Evolutionary conservation across 2,329 filamentous ascomycete genomes (phyloP), one percentile per base, ranked within the genome.

Genomic region (Delphinella strobiligena): DNA sequence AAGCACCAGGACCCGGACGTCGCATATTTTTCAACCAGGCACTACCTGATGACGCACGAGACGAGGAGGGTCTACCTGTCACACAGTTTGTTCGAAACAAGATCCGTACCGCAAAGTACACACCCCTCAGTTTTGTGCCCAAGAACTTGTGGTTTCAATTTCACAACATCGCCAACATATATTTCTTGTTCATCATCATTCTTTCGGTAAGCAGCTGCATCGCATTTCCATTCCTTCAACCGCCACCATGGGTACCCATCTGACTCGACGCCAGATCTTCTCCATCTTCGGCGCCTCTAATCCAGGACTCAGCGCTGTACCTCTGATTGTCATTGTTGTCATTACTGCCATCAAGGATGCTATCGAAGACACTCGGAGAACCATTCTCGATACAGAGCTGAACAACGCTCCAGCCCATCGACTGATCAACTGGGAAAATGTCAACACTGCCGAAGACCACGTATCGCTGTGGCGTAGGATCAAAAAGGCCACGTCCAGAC

Each of bases 91-190:
- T 83, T 36, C 74, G 89, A 49, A 98, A 98, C 69, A 98, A 98
- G 71, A 94, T 98, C 59, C 75, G 93, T 51, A 98, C 91, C 3
- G 85, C 91, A 44, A 98, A 96, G 64, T 98, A 98, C 61, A 98
- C 91, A 5, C 82, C 93, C 7, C 62, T 98, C 47, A 93, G 84
- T 44, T 98, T 98, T 62, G 62, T 98, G 19, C 91, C 91, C 11
- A 96, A 96, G 67, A 96, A 98, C 62, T 58, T 98, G 55, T 98
- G 81, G 78, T 85, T 93, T 49, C 93, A 98, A 62, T 96, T 98
- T 58, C 89, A 98, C 64, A 96, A 96, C 56, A 82, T 98, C 54
- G 91, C 91, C 56, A 98, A 98, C 61, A 81, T 96, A 39, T 98
- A 96, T 66, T 98, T 98, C 72, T 70, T 96, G 51, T 95, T 96